Conservation (phyloP, 257 asterid genomes). For the Lycium ferocissimum region DNA sequence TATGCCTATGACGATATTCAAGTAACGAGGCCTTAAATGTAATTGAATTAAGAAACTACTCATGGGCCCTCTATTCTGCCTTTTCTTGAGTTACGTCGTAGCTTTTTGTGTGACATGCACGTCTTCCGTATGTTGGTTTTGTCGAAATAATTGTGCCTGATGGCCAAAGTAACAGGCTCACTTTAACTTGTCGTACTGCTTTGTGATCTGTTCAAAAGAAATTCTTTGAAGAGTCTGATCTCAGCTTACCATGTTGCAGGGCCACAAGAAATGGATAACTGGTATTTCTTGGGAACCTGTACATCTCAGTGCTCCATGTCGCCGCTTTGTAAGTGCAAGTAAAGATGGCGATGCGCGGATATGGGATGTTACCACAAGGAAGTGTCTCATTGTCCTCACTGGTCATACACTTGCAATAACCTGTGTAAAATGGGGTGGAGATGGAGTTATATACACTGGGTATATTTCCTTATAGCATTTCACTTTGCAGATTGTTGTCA, state of each 20-base stretch:
- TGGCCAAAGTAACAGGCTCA: background rate
- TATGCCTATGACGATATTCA: background rate
- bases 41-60: background rate
- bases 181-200: background rate
- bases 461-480: conserved; percentile 41
- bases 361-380: conserved; percentile 82
- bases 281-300: conserved; percentile 98
- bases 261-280: conserved; percentile 98
- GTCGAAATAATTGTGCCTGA: background rate
- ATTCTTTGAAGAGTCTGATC: conserved; percentile 1
- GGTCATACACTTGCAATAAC: conserved; percentile 97
- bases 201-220: conserved; percentile 19
- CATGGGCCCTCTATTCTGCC: background rate
- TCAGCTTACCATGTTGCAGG: conserved; percentile 57
- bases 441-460: conserved; percentile 96
- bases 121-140: background rate
- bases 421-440: conserved; percentile 99
- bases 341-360: conserved; percentile 99
- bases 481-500: background rate
- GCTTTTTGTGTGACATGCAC: background rate
- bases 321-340: conserved; percentile 94
- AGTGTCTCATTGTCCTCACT: conserved; percentile 72
- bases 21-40: background rate
- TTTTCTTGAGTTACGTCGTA: background rate
- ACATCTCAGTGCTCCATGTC: conserved; percentile 87